Percentiles rank a stretch among this genome's conserved stretches.
Evolutionary conservation across 768 basidiomycete genomes (phyloP).

Genomic region (Boletus insuetus): DNA sequence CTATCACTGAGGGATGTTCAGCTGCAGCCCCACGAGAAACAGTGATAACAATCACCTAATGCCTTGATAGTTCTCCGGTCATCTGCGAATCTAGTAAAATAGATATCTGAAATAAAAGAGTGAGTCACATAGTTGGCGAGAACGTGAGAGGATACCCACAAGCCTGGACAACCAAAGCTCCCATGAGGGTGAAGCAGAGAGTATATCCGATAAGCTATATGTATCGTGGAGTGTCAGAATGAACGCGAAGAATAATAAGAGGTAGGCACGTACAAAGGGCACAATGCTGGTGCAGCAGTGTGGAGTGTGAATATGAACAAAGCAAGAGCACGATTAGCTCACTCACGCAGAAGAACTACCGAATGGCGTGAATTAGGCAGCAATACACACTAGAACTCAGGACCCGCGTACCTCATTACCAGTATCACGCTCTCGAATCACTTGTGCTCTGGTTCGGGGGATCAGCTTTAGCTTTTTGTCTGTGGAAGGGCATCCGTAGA

Average conservation of each 20-base stretch:
- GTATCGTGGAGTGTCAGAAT: background rate
- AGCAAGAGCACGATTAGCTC: background rate
- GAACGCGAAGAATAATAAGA: background rate
- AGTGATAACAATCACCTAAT: slow-evolving; percentile 4
- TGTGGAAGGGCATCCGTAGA: no score
- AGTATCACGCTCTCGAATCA: no score
- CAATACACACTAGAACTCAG: background rate
- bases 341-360: background rate
- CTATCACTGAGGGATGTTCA: slow-evolving; percentile 4
- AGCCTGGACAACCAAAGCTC: slow-evolving; percentile 13
- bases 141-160: slow-evolving; percentile 2
- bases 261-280: slow-evolving; percentile 8
- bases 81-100: slow-evolving; percentile 13
- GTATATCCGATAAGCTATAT: slow-evolving; percentile 17
- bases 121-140: no score
- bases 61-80: slow-evolving; percentile 3
- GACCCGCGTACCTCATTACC: background rate
- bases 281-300: background rate
- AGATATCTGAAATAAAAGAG: slow-evolving; percentile 11
- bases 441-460: no score
- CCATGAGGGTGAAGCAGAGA: slow-evolving; percentile 11
- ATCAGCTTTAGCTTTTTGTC: background rate
- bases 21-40: background rate
- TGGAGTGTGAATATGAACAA: no score
- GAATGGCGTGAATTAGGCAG: no score